Evolutionary conservation across 2,329 filamentous ascomycete genomes (phyloP), one percentile per base, ranked within the genome.

Genomic region (Venturiaceae sp.): DNA sequence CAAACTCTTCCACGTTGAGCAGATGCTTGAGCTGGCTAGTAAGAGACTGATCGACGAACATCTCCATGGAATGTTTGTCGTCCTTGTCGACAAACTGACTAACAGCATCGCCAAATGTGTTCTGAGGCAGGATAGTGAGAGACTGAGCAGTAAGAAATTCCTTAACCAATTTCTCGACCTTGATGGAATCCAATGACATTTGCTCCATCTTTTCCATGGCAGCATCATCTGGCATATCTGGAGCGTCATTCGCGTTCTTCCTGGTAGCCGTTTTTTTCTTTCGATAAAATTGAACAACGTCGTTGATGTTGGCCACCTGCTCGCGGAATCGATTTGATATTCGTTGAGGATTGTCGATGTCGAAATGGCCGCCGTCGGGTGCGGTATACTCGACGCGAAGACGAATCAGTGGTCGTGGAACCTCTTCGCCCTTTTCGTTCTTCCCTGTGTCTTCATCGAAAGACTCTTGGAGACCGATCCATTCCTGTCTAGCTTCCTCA

Each of bases 21-120:
- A 56, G 41, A 8, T 53, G 16, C 59, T 74, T 73, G 44, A 77
- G 66, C 59, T 78, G 75, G 16, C 66, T 69, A 14, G 67, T 66
- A 30, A 79, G 65, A 62, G 70, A 74, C 4, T 76, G 70, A 4
- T 72, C 68, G 7, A 79, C 72, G 60, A 79, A 79, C 13, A 68
- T 70, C 62, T 76, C 70, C 85, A 97, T 90, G 2, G 90, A 90
- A 65, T 94, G 86, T 68, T 92, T 95, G 74, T 99, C 94, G 64
- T 96, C 90, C 64, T 97, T 97, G 69, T 92, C 86, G 28, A 99
- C 90, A 66, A 94, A 99, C 61, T 95, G 88, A 52, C 85, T 86
- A 5, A 99, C 90, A 0, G 94, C 94, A 67, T 97, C 92, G 16
- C 91, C 88, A 67, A 99, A 96, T 0, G 87, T 88, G 32, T 92